Percentiles rank a stretch among this genome's conserved stretches.
Evolutionary conservation across 805 yeast genomes (phyloP).

Genomic region (Saccharomycopsis fodiens): DNA sequence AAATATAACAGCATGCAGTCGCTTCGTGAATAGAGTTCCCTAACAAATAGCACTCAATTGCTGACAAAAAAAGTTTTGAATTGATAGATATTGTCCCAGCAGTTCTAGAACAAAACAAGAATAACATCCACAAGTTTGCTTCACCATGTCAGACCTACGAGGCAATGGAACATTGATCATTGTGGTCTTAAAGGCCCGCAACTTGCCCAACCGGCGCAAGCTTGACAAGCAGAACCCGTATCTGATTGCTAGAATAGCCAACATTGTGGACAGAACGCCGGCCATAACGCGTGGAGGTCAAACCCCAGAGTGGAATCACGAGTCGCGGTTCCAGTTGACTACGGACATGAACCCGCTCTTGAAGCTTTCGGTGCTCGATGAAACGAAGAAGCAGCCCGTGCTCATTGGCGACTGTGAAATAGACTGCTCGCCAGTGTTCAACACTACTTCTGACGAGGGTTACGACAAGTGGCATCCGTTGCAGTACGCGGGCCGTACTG

Average conservation of each 20-base stretch:
- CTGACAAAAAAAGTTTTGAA: background rate
- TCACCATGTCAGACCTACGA: constrained; percentile 25
- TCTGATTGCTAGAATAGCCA: constrained; percentile 73
- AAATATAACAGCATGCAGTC: background rate
- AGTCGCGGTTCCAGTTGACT: constrained; percentile 57
- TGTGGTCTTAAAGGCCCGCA: constrained; percentile 73
- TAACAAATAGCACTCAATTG: too few relatives aligned
- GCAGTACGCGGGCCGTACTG: constrained; percentile 58
- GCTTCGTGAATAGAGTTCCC: too few relatives aligned
- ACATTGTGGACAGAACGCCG: constrained; percentile 71
- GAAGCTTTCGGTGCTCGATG: constrained; percentile 74
- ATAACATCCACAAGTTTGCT: background rate
- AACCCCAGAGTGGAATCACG: constrained; percentile 82
- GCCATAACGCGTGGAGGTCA: constrained; percentile 87
- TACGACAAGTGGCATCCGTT: constrained; percentile 81
- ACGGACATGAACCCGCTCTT: constrained; percentile 57
- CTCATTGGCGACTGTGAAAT: constrained; percentile 78
- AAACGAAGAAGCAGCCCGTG: constrained; percentile 77
- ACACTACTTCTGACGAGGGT: constrained; percentile 62
- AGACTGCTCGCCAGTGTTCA: constrained; percentile 66
- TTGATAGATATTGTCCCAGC: background rate
- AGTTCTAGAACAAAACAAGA: background rate
- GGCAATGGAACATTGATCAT: constrained; percentile 55
- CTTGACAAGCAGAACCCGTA: constrained; percentile 93
- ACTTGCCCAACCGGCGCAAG: constrained; percentile 77